Base-by-base conservation (phyloP, 2,329 filamentous ascomycete species). In the Ascochyta fabae region DNA sequence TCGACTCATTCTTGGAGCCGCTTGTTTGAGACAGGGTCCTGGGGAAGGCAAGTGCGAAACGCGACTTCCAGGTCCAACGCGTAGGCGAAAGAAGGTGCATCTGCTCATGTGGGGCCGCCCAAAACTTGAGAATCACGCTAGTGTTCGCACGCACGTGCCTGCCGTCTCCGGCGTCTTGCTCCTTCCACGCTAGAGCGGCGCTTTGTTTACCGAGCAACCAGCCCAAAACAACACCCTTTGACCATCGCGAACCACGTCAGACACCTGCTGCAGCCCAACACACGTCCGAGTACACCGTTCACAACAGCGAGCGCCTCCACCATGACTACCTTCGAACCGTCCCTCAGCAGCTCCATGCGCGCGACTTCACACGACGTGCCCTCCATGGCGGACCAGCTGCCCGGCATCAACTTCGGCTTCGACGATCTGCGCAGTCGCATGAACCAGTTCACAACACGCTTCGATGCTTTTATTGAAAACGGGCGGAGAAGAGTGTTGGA, bases 401-500 rank as follows among this genome's bases (percentile, higher is more conserved):
- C 95, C 33, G 91, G 84, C 73, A 90, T 96, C 76, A 92, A 96
- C 77, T 98, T 99, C 75, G 92, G 92, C 55, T 98, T 98, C 76
- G 93, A 98, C 68, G 92, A 97, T 66, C 79, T 99, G 72, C 93
- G 94, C 77, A 92, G 94, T 70, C 90, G 92, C 77, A 98, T 99
- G 95, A 85, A 88, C 49, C 91, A 90, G 61, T 99, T 99, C 75
- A 97, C 90, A 0, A 84, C 86, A 8, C 89, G 87, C 66, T 99
- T 99, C 68, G 95, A 99, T 73, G 87, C 88, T 0, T 98, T 97
- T 67, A 97, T 99, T 61, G 94, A 96, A 71, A 88, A 91, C 61
- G 92, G 93, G 0, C 85, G 94, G 45, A 96, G 96, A 76, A 86
- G 91, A 48, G 91, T 98, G 0, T 76, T 98, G 7, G 92, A 97